Base-by-base conservation (phyloP, 2,329 filamentous ascomycete species). In the Phyllachora maydis region DNA sequence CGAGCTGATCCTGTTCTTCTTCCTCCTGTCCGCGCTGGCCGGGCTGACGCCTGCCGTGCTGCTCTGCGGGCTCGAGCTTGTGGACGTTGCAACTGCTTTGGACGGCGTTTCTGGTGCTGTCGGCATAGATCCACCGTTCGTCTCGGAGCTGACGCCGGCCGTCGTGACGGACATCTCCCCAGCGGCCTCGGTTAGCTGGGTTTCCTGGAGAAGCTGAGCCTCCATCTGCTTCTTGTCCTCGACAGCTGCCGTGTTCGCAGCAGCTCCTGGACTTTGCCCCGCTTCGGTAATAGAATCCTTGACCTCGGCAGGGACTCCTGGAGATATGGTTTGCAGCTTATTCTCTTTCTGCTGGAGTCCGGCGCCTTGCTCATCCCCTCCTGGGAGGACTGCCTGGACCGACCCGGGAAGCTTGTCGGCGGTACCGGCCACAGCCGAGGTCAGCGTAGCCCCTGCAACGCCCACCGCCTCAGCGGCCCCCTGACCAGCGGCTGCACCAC, bases 221-320 rank as follows among this genome's bases (percentile, higher is more conserved):
- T 90, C 79, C 4, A 82, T 58, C 7, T 55, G 59, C 43, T 65
- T 66, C 63, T 88, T 88, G 36, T 83, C 76, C 31, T 62, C 50
- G 5, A 88, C 75, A 11, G 70, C 74, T 26, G 59, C 57, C 2
- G 65, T 53, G 45, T 69, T 73, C 26, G 63, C 61, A 17, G 74
- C 65, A 16, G 78, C 78, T 47, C 88, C 79, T 6, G 77, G 72
- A 30, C 53, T 56, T 37, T 58, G 45, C 26, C 65, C 61, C 12
- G 23, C 23, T 11, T 21, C 14, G 16, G 14, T 11, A 13, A 21
- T 21, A 12, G 23, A 16, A 10, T 65, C 52, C 45, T 62, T 61
- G 11, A 70, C 65, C 32, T 62, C 52, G 14, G 42, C 39, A 25
- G 65, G 65, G 5, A 66, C 60, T 30, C 59, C 47, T 19, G 59